Conservation (phyloP, 2,329 filamentous ascomycete genomes). For the Calonectria pteridis region DNA sequence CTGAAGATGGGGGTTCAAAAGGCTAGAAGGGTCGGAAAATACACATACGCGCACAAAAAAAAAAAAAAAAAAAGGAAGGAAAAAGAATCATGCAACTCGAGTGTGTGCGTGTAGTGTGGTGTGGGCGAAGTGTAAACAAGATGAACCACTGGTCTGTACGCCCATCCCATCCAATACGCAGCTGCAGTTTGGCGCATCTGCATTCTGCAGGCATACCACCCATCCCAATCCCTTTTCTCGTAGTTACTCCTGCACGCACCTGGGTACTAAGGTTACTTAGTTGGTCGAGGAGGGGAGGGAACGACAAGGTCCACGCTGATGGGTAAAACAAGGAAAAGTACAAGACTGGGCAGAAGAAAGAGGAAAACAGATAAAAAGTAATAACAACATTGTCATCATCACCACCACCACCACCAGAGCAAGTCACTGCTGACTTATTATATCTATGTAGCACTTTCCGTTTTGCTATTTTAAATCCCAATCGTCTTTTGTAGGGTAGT, state of each 20-base stretch:
- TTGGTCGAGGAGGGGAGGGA: no score
- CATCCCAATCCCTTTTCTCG: background rate
- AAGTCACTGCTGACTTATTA: background rate
- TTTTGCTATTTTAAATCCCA: background rate
- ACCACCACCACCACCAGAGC: no score
- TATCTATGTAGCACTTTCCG: background rate
- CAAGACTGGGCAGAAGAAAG: background rate
- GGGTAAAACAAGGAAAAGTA: background rate
- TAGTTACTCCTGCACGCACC: no score
- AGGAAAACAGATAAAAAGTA: background rate
- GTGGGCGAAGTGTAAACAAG: background rate
- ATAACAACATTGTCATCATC: background rate
- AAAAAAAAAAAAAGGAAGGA: background rate
- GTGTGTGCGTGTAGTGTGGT: background rate
- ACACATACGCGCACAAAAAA: background rate
- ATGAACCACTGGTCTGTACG: conserved; percentile 4
- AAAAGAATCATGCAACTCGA: background rate
- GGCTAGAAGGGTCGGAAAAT: background rate
- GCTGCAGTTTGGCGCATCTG: background rate
- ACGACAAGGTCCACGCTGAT: background rate
- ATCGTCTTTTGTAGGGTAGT: background rate
- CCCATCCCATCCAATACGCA: background rate
- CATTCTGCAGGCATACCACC: background rate
- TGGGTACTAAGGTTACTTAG: no score
- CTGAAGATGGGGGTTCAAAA: background rate